These are phyloP conservation scores for Candida tallmaniae DNA, from an alignment of 805 yeast genomes.

Conservation along the genomic window DNA sequence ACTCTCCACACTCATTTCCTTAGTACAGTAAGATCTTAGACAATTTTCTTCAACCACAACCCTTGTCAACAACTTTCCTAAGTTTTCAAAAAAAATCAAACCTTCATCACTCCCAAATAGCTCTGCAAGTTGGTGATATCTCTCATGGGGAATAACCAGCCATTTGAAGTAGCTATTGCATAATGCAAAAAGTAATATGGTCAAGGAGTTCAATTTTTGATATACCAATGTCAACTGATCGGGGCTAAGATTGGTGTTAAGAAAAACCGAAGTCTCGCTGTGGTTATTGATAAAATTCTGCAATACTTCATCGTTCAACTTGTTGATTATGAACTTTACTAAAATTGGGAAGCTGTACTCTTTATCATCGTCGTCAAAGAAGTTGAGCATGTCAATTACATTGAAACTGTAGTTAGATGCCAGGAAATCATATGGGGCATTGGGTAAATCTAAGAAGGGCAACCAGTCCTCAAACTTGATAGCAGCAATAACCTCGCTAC, in stretches of 20 bases:
- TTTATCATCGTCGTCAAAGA: constrained; percentile 52
- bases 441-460: constrained; percentile 42
- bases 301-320: constrained; percentile 23
- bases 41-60: constrained; percentile 54
- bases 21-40: constrained; percentile 47
- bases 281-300: constrained; percentile 27
- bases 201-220: constrained; percentile 31
- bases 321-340: constrained; percentile 25
- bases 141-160: constrained; percentile 43
- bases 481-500: constrained; percentile 30
- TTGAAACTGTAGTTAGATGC: constrained; percentile 52
- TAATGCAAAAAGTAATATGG: constrained; percentile 46
- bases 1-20: constrained; percentile 42
- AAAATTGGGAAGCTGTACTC: constrained; percentile 42
- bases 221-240: constrained; percentile 28
- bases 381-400: constrained; percentile 49
- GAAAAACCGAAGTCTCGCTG: constrained; percentile 27
- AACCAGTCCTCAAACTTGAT: constrained; percentile 44
- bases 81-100: constrained; percentile 30
- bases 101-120: constrained; percentile 42
- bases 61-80: constrained; percentile 47
- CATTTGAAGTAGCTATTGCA: constrained; percentile 56
- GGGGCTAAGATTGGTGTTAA: constrained; percentile 22
- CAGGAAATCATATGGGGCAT: constrained; percentile 60
- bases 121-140: constrained; percentile 38